Base-by-base conservation (phyloP, 768 basidiomycete species). In the Serpula lacrymans region DNA sequence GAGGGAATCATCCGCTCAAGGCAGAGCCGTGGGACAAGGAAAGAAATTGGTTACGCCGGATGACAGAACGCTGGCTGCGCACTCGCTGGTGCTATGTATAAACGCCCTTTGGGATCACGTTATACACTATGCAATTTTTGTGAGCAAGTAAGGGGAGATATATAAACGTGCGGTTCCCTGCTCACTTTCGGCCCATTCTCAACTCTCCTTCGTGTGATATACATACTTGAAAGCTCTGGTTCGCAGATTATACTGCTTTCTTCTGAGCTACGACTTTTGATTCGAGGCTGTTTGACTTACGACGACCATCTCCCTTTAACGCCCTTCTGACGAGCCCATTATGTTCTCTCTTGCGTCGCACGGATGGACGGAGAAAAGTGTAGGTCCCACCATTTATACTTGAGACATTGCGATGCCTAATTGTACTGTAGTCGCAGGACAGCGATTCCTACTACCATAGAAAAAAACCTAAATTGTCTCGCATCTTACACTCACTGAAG, bases 401-500 rank as follows among this genome's bases (percentile, higher is more conserved):
- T 9, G 24, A 20, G 16, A 28, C 28, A 25, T 12, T n/a, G n/a
- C n/a, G 23, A 12, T n/a, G 3, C 22, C 43, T 44, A 32, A 47
- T 26, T 5, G 14, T 23, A 13, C 20, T 18, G 31, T 18, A 33
- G 31, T 14, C n/a, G 21, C 34, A 59, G 51, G 20, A 18, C 12
- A 35, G 31, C 21, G 29, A 43, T 27, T 23, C 23, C 26, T 22
- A 36, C 16, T 14, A 44, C n/a, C 32, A 40, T 13, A 40, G 46
- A 29, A 35, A 51, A 34, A 48, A 46, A 8, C 34, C 44, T 21
- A 46, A 21, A 11, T 9, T 40, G 12, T 41, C 34, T 9, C 46
- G 23, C 45, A 37, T 46, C 9, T 40, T 37, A 18, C 34, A 35
- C 36, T 37, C 34, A 2, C 31, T 59, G 28, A 59, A 48, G 40